phyloP scores from a whole-genome alignment of 192 early-diverging fungal species.

The Backusella luteola region DNA sequence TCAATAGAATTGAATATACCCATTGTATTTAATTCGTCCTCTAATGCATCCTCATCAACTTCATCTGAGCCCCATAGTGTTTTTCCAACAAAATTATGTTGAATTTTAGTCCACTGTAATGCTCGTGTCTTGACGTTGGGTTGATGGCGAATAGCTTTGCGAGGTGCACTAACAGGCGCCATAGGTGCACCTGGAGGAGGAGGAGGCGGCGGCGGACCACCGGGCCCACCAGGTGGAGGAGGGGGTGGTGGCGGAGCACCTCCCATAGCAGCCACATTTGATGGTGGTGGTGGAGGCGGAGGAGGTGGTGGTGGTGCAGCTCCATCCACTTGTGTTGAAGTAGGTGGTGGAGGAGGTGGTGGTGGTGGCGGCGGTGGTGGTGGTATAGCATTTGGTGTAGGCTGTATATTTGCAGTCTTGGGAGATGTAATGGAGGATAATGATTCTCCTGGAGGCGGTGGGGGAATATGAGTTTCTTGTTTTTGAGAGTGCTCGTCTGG shows the following conservation, averaged over 20 bases:
- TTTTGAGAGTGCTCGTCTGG: neutral
- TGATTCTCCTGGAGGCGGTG: conserved; percentile 1
- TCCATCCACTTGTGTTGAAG: conserved; percentile 18
- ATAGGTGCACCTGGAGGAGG: conserved; percentile 25
- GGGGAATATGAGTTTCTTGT: conserved; percentile 8
- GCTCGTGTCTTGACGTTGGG: conserved; percentile 74
- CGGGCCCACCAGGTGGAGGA: conserved; percentile 35
- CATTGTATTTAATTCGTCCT: conserved; percentile 52
- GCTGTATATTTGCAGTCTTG: neutral
- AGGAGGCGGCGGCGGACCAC: conserved; percentile 35
- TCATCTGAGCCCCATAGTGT: conserved; percentile 63
- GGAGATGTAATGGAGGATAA: neutral
- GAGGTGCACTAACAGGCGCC: conserved; percentile 43
- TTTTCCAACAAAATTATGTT: conserved; percentile 55
- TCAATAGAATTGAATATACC: conserved; percentile 69
- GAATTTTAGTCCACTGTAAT: conserved; percentile 80
- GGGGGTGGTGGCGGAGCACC: conserved; percentile 24
- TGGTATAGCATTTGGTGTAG: conserved; percentile 6
- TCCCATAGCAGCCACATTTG: neutral
- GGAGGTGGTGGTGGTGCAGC: conserved; percentile 45
- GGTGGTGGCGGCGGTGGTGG: conserved; percentile 40
- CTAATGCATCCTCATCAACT: conserved; percentile 50
- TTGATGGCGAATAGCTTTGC: conserved; percentile 61
- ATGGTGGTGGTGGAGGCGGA: conserved; percentile 41
- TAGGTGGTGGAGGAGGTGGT: conserved; percentile 33